phyloP scores from a whole-genome alignment of 1,284 basidiomycete genomes.

The Trametes pubescens region DNA sequence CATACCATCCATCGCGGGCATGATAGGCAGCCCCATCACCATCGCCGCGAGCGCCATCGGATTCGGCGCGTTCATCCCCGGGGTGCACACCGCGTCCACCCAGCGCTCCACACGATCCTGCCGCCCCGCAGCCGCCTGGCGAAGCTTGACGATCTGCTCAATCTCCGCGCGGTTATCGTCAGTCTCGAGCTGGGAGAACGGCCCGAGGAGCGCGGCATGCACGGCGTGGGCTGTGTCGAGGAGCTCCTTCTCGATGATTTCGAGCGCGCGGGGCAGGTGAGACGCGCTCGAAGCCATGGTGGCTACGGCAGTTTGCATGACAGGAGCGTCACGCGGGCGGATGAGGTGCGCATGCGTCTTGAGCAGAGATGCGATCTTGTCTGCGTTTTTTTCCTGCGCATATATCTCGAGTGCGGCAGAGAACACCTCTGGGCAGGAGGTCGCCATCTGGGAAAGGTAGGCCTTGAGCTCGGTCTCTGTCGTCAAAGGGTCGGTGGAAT shows the following conservation, averaged over 20 bases:
- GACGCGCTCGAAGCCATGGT: conserved; percentile 44
- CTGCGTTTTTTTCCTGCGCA: conserved; percentile 45
- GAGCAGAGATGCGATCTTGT: conserved; percentile 52
- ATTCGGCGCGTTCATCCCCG: conserved; percentile 47
- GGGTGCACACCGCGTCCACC: conserved; percentile 58
- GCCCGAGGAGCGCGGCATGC: conserved; percentile 48
- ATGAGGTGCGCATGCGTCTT: conserved; percentile 58
- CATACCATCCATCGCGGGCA: conserved; percentile 49
- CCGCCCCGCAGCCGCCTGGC: conserved; percentile 46
- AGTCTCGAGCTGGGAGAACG: conserved; percentile 59
- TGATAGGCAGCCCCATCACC: conserved; percentile 68
- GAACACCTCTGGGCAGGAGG: conserved; percentile 58
- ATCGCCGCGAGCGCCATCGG: conserved; percentile 72
- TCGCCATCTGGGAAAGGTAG: conserved; percentile 50
- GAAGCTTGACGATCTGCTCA: conserved; percentile 54
- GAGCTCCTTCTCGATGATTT: conserved; percentile 61
- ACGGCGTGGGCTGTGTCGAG: conserved; percentile 53
- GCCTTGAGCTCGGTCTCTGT: conserved; percentile 48
- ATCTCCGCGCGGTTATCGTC: conserved; percentile 51
- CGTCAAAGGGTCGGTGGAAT: conserved; percentile 44
- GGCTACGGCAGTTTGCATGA: conserved; percentile 55
- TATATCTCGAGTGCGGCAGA: conserved; percentile 62
- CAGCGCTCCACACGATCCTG: conserved; percentile 58
- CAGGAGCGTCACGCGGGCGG: conserved; percentile 58
- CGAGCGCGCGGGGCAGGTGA: conserved; percentile 46